Evolutionary conservation across 2,329 filamentous ascomycete species (phyloP).

Genomic region (Thelonectria discophora): DNA sequence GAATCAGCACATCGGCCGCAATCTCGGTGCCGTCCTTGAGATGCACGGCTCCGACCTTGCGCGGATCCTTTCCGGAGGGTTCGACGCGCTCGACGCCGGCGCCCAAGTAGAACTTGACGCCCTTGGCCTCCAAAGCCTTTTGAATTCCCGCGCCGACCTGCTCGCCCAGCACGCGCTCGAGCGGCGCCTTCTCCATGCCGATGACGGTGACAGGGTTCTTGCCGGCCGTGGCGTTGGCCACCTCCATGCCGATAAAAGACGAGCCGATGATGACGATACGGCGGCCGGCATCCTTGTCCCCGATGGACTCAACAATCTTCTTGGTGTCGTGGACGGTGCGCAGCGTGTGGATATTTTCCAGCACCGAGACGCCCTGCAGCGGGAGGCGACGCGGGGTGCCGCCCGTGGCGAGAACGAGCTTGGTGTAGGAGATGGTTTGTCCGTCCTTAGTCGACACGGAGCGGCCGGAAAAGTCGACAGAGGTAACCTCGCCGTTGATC

Average conservation of each 20-base stretch:
- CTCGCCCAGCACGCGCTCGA: conserved; percentile 86
- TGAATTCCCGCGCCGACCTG: conserved; percentile 84
- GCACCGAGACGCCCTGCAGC: conserved; percentile 83
- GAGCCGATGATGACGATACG: conserved; percentile 93
- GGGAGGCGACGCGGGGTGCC: conserved; percentile 80
- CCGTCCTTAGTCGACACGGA: conserved; percentile 79
- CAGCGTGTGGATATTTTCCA: conserved; percentile 88
- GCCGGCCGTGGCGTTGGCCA: conserved; percentile 82
- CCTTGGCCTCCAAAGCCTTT: conserved; percentile 80
- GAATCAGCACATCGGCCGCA: conserved; percentile 87
- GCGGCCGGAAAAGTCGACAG: conserved; percentile 79
- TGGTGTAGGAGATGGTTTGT: conserved; percentile 78
- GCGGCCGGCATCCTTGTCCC: conserved; percentile 75
- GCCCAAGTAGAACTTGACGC: conserved; percentile 86
- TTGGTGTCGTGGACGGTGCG: conserved; percentile 80
- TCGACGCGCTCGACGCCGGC: conserved; percentile 85
- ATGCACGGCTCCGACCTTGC: conserved; percentile 79
- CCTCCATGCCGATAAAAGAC: conserved; percentile 98
- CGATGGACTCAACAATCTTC: conserved; percentile 80
- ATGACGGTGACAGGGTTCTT: conserved; percentile 83
- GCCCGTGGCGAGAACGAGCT: conserved; percentile 90
- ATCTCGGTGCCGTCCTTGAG: conserved; percentile 88
- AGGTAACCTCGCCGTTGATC: conserved; percentile 71
- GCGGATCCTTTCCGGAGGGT: conserved; percentile 71
- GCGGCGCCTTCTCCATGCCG: conserved; percentile 85